These are phyloP conservation scores for Rhododendron simsii DNA, from an alignment of 148 eudicot genomes.

Conservation along the genomic window DNA sequence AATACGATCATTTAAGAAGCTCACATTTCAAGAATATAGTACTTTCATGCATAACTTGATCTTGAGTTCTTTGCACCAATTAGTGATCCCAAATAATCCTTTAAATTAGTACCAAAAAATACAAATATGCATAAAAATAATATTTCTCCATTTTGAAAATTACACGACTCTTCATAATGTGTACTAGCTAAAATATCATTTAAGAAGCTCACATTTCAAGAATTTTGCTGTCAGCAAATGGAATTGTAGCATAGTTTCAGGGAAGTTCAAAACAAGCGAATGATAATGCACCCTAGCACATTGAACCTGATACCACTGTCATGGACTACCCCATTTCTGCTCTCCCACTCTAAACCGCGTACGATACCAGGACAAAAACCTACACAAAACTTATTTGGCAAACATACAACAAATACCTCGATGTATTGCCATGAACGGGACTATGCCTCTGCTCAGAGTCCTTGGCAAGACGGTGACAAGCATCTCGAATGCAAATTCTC, in stretches of 20 bases:
- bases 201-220: neutral
- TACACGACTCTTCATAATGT: too few species aligned
- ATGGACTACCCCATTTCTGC: neutral
- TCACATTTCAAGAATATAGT: neutral
- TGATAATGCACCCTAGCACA: neutral
- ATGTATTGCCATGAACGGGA: slow-evolving; percentile 21
- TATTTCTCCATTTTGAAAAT: too few species aligned
- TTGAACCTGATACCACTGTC: neutral
- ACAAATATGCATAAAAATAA: too few species aligned
- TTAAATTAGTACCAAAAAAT: too few species aligned
- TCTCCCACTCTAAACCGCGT: neutral
- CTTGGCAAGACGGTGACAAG: slow-evolving; percentile 74
- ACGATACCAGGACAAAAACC: neutral
- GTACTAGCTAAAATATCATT: neutral
- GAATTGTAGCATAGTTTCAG: neutral
- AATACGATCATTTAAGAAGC: neutral
- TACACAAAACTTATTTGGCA: neutral
- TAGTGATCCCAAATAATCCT: too few species aligned
- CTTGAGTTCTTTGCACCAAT: too few species aligned
- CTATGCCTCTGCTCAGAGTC: slow-evolving; percentile 33
- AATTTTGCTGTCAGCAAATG: neutral
- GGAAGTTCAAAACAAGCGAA: neutral
- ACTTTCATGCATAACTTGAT: too few species aligned
- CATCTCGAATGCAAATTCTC: slow-evolving; percentile 73
- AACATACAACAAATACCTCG: slow-evolving; percentile 28